phyloP scores from a whole-genome alignment of 768 basidiomycete genomes.

The Imleria badia region DNA sequence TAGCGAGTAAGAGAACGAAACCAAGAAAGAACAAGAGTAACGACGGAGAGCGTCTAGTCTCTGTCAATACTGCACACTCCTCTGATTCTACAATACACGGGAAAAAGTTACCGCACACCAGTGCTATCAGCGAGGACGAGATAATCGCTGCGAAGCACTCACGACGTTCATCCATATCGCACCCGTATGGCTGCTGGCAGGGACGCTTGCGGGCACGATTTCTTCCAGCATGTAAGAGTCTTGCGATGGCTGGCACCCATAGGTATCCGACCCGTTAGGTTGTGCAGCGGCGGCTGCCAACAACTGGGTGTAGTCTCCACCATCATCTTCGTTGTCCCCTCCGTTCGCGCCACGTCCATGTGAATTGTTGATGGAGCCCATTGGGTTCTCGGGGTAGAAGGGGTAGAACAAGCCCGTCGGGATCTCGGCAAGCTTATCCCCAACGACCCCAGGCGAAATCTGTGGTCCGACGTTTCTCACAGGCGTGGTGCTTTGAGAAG shows the following conservation, averaged over 20 bases:
- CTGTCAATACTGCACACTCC: constrained; percentile 24
- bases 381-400: constrained; percentile 62
- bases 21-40: background rate
- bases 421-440: constrained; percentile 56
- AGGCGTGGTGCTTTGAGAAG: constrained; percentile 31
- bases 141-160: constrained; percentile 31
- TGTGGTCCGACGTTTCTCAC: constrained; percentile 24
- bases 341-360: constrained; percentile 22
- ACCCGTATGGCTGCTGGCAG: constrained; percentile 31
- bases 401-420: constrained; percentile 75
- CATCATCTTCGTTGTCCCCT: constrained; percentile 15
- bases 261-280: constrained; percentile 50
- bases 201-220: constrained; percentile 42
- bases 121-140: constrained; percentile 34
- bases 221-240: constrained; percentile 73
- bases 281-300: constrained; percentile 60
- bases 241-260: constrained; percentile 54
- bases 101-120: constrained; percentile 1
- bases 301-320: constrained; percentile 50
- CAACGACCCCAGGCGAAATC: constrained; percentile 22
- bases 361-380: constrained; percentile 22
- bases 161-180: constrained; percentile 47
- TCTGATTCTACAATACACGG: constrained; percentile 21
- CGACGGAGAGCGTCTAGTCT: background rate
- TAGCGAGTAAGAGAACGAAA: constrained; percentile 5